Percentiles rank a stretch among this genome's conserved stretches.
Conservation (phyloP, 805 yeast genomes). For the Zygosaccharomyces bailii region DNA sequence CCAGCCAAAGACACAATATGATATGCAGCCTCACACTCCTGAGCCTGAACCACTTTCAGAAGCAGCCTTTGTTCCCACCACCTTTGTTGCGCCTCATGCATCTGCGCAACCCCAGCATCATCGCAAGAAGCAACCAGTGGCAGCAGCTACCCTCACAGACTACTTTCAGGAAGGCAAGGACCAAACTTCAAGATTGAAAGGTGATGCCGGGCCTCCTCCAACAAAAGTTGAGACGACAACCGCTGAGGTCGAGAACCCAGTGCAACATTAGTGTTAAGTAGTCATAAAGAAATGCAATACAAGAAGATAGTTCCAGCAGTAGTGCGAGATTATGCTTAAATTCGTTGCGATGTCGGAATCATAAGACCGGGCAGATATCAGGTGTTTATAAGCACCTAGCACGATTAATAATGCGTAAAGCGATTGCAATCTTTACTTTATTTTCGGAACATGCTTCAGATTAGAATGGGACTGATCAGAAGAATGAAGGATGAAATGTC, state of each 20-base stretch:
- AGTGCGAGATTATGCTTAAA: too few species aligned
- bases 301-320: too few species aligned
- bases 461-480: too few species aligned
- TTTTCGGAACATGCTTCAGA: too few species aligned
- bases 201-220: conserved; percentile 10
- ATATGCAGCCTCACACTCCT: neutral
- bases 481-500: too few species aligned
- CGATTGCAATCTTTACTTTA: too few species aligned
- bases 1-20: neutral
- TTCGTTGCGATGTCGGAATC: too few species aligned
- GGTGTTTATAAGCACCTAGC: too few species aligned
- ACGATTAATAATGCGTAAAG: too few species aligned
- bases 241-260: neutral
- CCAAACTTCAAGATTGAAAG: conserved; percentile 14
- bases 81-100: conserved; percentile 3
- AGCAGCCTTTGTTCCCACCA: conserved; percentile 23
- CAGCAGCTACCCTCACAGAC: conserved; percentile 22
- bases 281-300: neutral
- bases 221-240: conserved; percentile 11
- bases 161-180: conserved; percentile 36
- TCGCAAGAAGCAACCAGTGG: conserved; percentile 18
- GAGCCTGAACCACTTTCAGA: conserved; percentile 13
- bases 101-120: conserved; percentile 16
- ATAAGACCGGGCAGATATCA: too few species aligned
- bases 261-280: neutral